A percentile compares a stretch with the other conserved stretches of the same genome.
Evolutionary conservation across 2,329 filamentous ascomycete species (phyloP).

Genomic region (Chalaropsis thielavioides): DNA sequence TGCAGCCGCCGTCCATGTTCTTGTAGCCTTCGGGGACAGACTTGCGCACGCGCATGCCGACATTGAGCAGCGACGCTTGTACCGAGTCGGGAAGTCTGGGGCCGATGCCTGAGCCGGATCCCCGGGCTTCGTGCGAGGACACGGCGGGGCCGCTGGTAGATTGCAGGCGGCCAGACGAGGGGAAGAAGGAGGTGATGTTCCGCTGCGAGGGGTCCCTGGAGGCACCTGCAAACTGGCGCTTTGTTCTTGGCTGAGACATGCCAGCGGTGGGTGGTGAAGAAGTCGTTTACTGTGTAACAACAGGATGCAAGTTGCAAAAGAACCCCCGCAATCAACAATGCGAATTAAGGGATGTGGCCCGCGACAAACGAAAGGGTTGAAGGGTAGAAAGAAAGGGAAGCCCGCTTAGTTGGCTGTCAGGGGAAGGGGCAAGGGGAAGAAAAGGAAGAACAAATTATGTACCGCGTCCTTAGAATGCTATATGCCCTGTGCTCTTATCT

Average conservation of each 20-base stretch:
- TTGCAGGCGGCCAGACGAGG: slow-evolving; percentile 18
- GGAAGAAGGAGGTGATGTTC: slow-evolving; percentile 52
- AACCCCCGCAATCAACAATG: not conserved
- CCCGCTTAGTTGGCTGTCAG: not conserved
- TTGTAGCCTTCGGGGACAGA: slow-evolving; percentile 90
- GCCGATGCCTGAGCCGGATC: slow-evolving; percentile 10
- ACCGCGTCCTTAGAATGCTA: not conserved
- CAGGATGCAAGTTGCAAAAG: not conserved
- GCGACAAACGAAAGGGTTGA: not conserved
- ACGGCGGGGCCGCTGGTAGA: slow-evolving; percentile 21
- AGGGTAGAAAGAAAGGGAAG: not conserved
- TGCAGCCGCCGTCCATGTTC: slow-evolving; percentile 30
- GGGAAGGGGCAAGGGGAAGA: not conserved
- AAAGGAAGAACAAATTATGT: not conserved
- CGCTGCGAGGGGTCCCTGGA: slow-evolving; percentile 43
- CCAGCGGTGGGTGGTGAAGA: not conserved
- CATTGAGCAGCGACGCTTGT: slow-evolving; percentile 71
- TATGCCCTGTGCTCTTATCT: not conserved
- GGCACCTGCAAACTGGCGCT: slow-evolving; percentile 47
- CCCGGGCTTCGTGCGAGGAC: slow-evolving; percentile 21
- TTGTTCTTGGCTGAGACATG: slow-evolving; percentile 42
- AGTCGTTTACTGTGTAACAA: not conserved
- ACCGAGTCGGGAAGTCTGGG: slow-evolving; percentile 48
- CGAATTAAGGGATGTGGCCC: not conserved
- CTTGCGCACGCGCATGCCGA: slow-evolving; percentile 91